phyloP scores from a whole-genome alignment of 352 stramenopile species.

The Phytophthora pluvialis region DNA sequence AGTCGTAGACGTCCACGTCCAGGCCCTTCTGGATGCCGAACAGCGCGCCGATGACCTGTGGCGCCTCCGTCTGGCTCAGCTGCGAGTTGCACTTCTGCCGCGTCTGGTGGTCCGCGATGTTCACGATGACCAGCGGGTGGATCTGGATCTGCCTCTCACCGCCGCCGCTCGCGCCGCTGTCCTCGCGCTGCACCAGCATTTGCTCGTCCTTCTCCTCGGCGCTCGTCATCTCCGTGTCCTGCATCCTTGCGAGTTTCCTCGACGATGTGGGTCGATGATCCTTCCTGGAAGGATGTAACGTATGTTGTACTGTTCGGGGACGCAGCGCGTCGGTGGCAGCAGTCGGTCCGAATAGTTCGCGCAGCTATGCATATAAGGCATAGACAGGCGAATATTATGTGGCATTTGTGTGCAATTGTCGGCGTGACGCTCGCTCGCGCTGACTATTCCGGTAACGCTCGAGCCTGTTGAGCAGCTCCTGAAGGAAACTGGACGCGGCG shows the following conservation, averaged over 20 bases:
- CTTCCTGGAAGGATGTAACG: neutral
- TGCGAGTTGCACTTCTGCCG: slow-evolving; percentile 75
- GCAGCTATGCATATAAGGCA: too few relatives aligned
- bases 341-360: slow-evolving; percentile 3
- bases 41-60: slow-evolving; percentile 88
- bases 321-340: slow-evolving; percentile 1
- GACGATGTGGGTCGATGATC: slow-evolving; percentile 16
- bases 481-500: slow-evolving; percentile 1
- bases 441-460: slow-evolving; percentile 49
- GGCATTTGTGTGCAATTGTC: slow-evolving; percentile 29
- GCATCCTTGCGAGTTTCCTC: slow-evolving; percentile 21
- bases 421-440: slow-evolving; percentile 34
- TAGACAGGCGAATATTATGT: slow-evolving; percentile 6
- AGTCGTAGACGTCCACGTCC: slow-evolving; percentile 85
- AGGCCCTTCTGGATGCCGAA: slow-evolving; percentile 92
- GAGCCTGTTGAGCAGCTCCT: slow-evolving; percentile 26
- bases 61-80: slow-evolving; percentile 48
- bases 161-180: slow-evolving; percentile 44
- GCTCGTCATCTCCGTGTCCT: slow-evolving; percentile 72
- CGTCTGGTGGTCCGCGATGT: slow-evolving; percentile 96
- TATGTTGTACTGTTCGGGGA: neutral
- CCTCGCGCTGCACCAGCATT: slow-evolving; percentile 55
- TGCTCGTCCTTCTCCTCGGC: slow-evolving; percentile 47
- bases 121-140: slow-evolving; percentile 93
- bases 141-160: slow-evolving; percentile 79